Conservation (phyloP, 2,329 filamentous ascomycete species). For the Botrytis aclada region DNA sequence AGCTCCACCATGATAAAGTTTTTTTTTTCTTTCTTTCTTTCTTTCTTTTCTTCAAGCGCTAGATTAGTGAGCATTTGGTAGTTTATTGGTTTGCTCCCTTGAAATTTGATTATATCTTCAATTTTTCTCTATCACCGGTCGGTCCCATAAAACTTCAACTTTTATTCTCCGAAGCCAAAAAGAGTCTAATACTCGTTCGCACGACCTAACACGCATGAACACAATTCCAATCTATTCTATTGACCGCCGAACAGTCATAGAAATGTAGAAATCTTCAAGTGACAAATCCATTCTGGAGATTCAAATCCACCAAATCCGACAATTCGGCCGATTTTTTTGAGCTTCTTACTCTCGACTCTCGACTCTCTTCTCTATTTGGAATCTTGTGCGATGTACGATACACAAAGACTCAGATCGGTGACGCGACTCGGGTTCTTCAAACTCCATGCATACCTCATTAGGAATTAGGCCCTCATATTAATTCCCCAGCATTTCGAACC, state of each 20-base stretch:
- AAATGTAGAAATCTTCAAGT: background rate
- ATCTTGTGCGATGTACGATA: background rate
- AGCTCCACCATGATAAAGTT: background rate
- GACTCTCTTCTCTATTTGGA: background rate
- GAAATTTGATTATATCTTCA: background rate
- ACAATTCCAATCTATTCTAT: background rate
- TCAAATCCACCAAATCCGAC: background rate
- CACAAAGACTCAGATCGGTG: background rate
- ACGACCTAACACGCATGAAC: background rate
- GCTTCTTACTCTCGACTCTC: background rate
- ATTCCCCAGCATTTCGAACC: background rate
- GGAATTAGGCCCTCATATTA: background rate
- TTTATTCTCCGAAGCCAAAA: background rate
- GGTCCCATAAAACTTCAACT: background rate
- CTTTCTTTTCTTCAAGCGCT: background rate
- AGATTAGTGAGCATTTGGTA: background rate
- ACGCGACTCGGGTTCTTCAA: background rate
- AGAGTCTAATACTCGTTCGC: background rate
- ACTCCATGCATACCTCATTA: background rate
- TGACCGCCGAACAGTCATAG: conserved; percentile 9
- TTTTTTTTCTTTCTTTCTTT: background rate
- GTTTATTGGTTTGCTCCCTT: background rate
- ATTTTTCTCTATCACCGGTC: background rate
- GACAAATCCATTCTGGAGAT: background rate
- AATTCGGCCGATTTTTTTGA: background rate